Conservation (phyloP, 805 yeast species). For the Komagataella pseudopastoris region DNA sequence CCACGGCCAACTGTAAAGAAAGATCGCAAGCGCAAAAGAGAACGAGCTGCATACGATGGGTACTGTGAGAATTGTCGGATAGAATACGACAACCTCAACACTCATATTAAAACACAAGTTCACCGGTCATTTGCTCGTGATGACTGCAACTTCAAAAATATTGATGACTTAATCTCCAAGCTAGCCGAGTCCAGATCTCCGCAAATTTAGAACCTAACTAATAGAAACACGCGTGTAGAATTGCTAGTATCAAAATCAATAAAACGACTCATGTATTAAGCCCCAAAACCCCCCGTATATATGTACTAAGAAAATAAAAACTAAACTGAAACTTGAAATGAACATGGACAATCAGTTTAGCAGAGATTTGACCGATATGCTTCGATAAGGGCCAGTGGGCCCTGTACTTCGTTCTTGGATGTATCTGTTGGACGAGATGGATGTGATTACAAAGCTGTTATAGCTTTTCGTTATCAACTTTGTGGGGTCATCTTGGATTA, state of each 20-base stretch:
- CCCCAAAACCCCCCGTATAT: background rate
- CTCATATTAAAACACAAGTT: conserved; percentile 53
- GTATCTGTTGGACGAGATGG: conserved; percentile 9
- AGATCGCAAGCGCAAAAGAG: conserved; percentile 12
- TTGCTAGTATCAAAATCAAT: background rate
- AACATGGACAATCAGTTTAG: background rate
- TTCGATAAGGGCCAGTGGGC: background rate
- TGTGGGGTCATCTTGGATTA: conserved; percentile 1
- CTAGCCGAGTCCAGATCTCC: background rate
- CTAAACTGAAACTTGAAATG: background rate
- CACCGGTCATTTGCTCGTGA: conserved; percentile 73
- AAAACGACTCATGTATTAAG: background rate
- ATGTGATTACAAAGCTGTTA: background rate
- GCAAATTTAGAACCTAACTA: background rate
- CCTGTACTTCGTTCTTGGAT: background rate
- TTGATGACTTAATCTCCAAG: conserved; percentile 49
- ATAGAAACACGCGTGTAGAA: background rate
- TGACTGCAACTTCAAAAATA: conserved; percentile 56
- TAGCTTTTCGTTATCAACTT: background rate
- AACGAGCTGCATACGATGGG: conserved; percentile 35
- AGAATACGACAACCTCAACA: conserved; percentile 67
- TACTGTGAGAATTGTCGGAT: conserved; percentile 91
- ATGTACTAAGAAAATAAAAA: background rate
- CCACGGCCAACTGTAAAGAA: conserved; percentile 5
- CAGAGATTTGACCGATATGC: background rate